These are phyloP conservation scores for Fermentozyma sake DNA, from an alignment of 1,139 yeast genomes.

Conservation along the genomic window DNA sequence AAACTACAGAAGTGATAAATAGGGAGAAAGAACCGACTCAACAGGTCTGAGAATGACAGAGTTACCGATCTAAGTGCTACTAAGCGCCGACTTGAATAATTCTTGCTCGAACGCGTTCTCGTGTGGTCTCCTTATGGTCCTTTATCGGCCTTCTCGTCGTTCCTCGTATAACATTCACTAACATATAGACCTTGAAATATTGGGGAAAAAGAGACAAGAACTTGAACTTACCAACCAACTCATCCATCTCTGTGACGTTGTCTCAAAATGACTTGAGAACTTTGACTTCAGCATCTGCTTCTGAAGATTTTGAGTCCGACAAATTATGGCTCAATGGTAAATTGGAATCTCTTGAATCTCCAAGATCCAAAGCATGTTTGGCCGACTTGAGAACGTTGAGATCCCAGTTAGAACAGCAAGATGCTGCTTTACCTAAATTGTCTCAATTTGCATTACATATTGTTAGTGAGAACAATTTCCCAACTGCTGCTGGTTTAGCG, in stretches of 20 bases:
- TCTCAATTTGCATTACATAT: conserved; percentile 68
- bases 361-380: conserved; percentile 78
- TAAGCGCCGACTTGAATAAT: no score
- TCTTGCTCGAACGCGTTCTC: no score
- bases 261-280: conserved; percentile 89
- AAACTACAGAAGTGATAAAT: no score
- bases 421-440: conserved; percentile 53
- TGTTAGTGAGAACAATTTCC: conserved; percentile 93
- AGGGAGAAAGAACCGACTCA: no score
- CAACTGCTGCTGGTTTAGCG: conserved; percentile 98
- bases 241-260: conserved; percentile 90
- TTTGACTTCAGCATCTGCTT: conserved; percentile 79
- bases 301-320: conserved; percentile 55
- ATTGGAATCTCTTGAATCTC: conserved; percentile 59
- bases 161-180: no score
- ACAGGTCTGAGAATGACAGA: no score
- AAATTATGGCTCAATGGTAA: conserved; percentile 79
- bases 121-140: no score
- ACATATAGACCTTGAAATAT: conserved; percentile 74
- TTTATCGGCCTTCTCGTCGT: background rate
- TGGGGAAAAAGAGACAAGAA: conserved; percentile 96
- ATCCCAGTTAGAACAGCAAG: conserved; percentile 44
- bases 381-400: conserved; percentile 71
- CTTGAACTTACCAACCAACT: conserved; percentile 89
- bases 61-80: no score